A percentile compares a stretch with the other conserved stretches of the same genome.
These are phyloP conservation scores for Erysimum cheiri DNA, from an alignment of 441 rosid genomes.

Conservation along the genomic window DNA sequence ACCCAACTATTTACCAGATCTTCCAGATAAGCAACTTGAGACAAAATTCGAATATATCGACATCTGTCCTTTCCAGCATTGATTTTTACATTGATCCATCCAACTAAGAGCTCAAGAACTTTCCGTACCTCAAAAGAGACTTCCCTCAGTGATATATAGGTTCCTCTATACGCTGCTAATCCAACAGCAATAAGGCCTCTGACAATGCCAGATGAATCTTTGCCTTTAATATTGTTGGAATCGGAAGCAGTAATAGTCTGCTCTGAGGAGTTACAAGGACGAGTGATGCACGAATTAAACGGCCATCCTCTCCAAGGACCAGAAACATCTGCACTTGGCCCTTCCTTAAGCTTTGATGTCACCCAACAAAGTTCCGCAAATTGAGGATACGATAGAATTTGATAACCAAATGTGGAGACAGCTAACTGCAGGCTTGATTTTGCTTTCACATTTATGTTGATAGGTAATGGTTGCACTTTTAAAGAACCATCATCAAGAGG, in stretches of 20 bases:
- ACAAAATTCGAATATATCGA: constrained; percentile 75
- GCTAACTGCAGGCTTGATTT: constrained; percentile 80
- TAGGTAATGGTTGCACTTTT: constrained; percentile 50
- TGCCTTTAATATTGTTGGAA: constrained; percentile 62
- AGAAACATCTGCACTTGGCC: constrained; percentile 78
- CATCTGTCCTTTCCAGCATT: constrained; percentile 86
- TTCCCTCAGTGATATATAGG: constrained; percentile 72
- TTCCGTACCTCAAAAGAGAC: constrained; percentile 83
- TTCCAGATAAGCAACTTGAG: constrained; percentile 94
- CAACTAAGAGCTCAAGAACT: constrained; percentile 91
- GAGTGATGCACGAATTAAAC: constrained; percentile 87
- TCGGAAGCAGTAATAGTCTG: constrained; percentile 50
- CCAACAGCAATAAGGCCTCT: constrained; percentile 93
- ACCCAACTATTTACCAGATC: constrained; percentile 95
- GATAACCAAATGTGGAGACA: constrained; percentile 83
- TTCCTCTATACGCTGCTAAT: constrained; percentile 80
- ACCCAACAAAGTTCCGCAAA: constrained; percentile 99
- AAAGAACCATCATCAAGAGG: constrained; percentile 47
- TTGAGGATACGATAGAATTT: constrained; percentile 87
- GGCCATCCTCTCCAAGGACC: constrained; percentile 99
- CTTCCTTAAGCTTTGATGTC: constrained; percentile 91
- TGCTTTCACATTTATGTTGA: constrained; percentile 62
- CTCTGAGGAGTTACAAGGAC: constrained; percentile 61
- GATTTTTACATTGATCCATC: constrained; percentile 72
- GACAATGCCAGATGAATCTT: constrained; percentile 70